Base-by-base conservation (phyloP, 2,329 filamentous ascomycete species). In the Ophiocordyceps camponoti-leonardi region DNA sequence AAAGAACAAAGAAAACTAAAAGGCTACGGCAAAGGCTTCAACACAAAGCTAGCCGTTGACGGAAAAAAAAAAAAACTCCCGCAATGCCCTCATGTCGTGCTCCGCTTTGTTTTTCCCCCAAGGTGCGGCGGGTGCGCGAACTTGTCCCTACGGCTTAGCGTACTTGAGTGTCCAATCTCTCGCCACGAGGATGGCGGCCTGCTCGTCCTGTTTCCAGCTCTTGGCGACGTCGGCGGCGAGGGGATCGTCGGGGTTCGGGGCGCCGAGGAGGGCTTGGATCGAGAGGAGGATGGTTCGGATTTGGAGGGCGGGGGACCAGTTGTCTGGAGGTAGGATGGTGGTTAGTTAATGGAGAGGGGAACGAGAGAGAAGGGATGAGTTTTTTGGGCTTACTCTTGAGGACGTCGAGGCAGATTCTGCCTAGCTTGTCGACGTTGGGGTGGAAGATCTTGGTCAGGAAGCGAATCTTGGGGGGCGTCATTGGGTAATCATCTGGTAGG, bases 401-500 rank as follows among this genome's bases (percentile, higher is more conserved):
- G 31, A 98, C 92, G 61, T 98, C 92, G 44, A 98, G 69, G 61
- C 93, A 98, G 66, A 98, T 98, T 49, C 92, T 83, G 49, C 92
- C 92, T 2, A 98, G 78, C 66, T 93, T 93, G 63, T 98, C 92
- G 55, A 98, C 95, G 63, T 98, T 98, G 45, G 92, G 92, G 63
- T 98, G 93, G 67, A 96, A 98, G 64, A 98, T 96, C 68, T 94
- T 95, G 56, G 93, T 98, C 44, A 98, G 73, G 67, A 98, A 98
- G 46, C 92, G 85, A 59, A 98, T 95, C 72, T 95, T 95, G 42
- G 92, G 92, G 45, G 92, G 90, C 31, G 87, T 94, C 92, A 98
- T 98, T 40, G 92, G 92, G 63, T 98, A 98, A 68, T 98, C 92
- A 59, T 98, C 92, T 41, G 93, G 93, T 22, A 98, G 75, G 64